These are phyloP conservation scores for Psophocarpus tetragonolobus DNA, from an alignment of 306 rosid genomes.

Conservation along the genomic window DNA sequence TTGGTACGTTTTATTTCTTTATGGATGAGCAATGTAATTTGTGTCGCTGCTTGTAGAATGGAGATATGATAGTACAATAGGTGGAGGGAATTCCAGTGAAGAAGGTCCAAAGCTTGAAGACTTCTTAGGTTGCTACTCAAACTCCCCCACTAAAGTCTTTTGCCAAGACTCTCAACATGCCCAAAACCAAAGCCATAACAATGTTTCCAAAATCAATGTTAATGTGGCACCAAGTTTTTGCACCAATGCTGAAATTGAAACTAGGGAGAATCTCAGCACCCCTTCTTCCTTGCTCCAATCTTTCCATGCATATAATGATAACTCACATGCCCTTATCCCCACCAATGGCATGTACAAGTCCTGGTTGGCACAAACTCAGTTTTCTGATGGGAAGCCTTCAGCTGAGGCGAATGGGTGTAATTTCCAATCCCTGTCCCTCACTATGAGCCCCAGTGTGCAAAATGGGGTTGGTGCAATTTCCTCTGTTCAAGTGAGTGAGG, in stretches of 20 bases:
- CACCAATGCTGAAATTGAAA: slow-evolving; percentile 44
- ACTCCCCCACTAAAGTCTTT: slow-evolving; percentile 54
- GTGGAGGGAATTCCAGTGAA: slow-evolving; percentile 50
- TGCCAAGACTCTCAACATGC: slow-evolving; percentile 44
- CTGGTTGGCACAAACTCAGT: slow-evolving; percentile 70
- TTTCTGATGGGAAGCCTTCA: slow-evolving; percentile 45
- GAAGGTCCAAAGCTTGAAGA: slow-evolving; percentile 93
- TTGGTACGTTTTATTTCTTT: not conserved
- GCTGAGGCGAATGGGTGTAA: slow-evolving; percentile 48
- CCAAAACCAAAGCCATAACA: slow-evolving; percentile 44
- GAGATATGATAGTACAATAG: slow-evolving; percentile 68
- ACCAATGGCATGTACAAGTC: slow-evolving; percentile 61
- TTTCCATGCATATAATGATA: slow-evolving; percentile 47
- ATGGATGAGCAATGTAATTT: not conserved
- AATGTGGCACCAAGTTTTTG: slow-evolving; percentile 56
- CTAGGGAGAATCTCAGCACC: slow-evolving; percentile 44
- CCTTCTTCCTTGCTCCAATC: slow-evolving; percentile 44
- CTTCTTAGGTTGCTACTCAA: slow-evolving; percentile 90
- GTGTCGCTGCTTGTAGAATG: slow-evolving; percentile 53
- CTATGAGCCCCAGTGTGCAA: slow-evolving; percentile 69
- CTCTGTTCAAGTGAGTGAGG: slow-evolving; percentile 46
- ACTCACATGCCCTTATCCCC: slow-evolving; percentile 48
- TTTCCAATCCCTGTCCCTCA: slow-evolving; percentile 66
- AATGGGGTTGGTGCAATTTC: slow-evolving; percentile 50
- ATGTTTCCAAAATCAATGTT: slow-evolving; percentile 55